Percentiles rank a stretch among this genome's conserved stretches.
These are phyloP conservation scores for Begonia peltatifolia DNA, from an alignment of 306 rosid species.

Conservation along the genomic window DNA sequence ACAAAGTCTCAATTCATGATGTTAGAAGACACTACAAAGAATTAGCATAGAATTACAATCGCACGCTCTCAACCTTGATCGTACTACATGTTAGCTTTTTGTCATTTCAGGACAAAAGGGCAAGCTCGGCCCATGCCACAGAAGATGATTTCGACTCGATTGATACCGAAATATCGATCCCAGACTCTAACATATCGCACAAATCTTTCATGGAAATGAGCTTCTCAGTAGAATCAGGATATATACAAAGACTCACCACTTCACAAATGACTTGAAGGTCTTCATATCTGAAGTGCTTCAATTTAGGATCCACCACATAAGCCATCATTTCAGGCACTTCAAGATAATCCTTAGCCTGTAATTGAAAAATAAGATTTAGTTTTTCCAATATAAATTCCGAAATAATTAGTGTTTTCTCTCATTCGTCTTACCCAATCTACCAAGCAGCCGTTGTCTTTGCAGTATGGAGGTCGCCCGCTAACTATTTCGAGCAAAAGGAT, in stretches of 20 bases:
- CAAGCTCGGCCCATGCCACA: conserved; percentile 98
- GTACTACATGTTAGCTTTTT: conserved; percentile 41
- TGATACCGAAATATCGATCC: conserved; percentile 69
- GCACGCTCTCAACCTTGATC: background rate
- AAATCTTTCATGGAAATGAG: conserved; percentile 56
- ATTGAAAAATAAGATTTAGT: conserved; percentile 1
- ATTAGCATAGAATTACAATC: background rate
- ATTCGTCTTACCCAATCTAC: conserved; percentile 75
- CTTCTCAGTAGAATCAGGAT: conserved; percentile 31
- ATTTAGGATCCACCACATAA: conserved; percentile 60
- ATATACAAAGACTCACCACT: conserved; percentile 60
- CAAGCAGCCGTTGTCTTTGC: conserved; percentile 69
- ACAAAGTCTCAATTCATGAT: too few species aligned
- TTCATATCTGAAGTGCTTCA: conserved; percentile 55
- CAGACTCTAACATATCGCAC: conserved; percentile 57
- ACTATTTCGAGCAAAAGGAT: conserved; percentile 73
- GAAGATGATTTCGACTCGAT: conserved; percentile 71
- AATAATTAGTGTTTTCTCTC: too few species aligned
- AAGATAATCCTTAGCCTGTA: conserved; percentile 81
- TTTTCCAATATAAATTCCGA: too few species aligned
- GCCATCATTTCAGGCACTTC: conserved; percentile 72
- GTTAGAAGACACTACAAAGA: conserved; percentile 1
- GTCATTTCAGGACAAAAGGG: conserved; percentile 40
- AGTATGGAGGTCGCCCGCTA: conserved; percentile 77
- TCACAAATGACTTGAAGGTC: conserved; percentile 77